Base-by-base conservation (phyloP, 1,284 basidiomycete genomes). In the Pseudozyma thailandica region DNA sequence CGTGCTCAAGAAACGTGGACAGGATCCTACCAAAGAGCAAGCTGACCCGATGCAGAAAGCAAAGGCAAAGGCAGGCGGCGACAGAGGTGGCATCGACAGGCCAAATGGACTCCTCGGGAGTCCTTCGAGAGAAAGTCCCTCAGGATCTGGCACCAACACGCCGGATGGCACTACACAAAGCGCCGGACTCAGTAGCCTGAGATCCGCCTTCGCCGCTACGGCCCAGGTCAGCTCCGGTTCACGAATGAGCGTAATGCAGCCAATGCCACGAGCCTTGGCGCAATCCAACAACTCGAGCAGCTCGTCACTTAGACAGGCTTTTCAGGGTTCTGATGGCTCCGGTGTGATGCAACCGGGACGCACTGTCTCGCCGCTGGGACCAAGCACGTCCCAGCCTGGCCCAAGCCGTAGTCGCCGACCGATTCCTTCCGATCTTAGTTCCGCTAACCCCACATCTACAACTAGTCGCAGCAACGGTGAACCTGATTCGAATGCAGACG, bases 171-270 rank as follows among this genome's bases (percentile, higher is more conserved):
- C 44, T n/a, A 50, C 55, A 20, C 59, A 61, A 13, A 57, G 52
- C 42, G 51, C 42, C 3, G 56, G 57, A 0, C 20, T 53, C 18
- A 51, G 50, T 33, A 28, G 50, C 21, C 55, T 66, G 25, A 33
- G 69, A 25, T 54, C 62, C 33, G 69, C 62, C 3, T 65, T 72
- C 49, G 62, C 69, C 8, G 54, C 69, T 10, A 30, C 48, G 13
- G 57, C 62, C 6, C 69, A 55, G 30, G 25, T 52, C 35, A 42
- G 27, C 21, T 26, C 57, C 3, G 58, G 58, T 23, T 65, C 69
- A 16, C 52, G 55, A 18, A n/a, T 37, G 13, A 72, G 69, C 41
- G 62, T 66, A 30, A 58, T 72, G 62, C 69, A 72, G 51, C 69
- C 69, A 2, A 10, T 44, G 9, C 69, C 62, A 1, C 54, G 69